Conservation (phyloP, 2,329 filamentous ascomycete species). For the Setomelanomma holmii region DNA sequence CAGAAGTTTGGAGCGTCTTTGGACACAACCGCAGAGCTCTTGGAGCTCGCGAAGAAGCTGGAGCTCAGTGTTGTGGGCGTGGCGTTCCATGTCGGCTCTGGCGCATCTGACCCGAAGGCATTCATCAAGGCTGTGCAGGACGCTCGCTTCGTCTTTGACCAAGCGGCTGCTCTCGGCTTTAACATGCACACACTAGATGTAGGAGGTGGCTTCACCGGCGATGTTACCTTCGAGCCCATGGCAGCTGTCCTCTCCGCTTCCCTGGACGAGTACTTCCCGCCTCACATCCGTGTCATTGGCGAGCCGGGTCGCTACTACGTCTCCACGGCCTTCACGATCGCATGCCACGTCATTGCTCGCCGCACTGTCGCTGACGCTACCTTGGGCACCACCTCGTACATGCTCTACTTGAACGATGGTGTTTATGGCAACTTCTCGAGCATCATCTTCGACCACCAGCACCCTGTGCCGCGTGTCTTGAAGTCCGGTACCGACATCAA, state of each 20-base stretch:
- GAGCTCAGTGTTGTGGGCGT: conserved; percentile 92
- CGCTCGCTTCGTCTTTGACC: conserved; percentile 86
- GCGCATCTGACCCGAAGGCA: conserved; percentile 89
- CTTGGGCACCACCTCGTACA: conserved; percentile 76
- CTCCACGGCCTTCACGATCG: conserved; percentile 89
- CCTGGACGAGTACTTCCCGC: conserved; percentile 87
- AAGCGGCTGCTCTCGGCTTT: conserved; percentile 78
- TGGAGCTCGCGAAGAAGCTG: conserved; percentile 80
- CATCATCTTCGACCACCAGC: conserved; percentile 99
- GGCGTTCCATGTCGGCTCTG: conserved; percentile 97
- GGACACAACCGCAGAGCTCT: conserved; percentile 78
- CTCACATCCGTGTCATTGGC: conserved; percentile 84
- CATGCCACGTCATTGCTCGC: conserved; percentile 94
- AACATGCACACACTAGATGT: conserved; percentile 88
- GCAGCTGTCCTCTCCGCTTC: conserved; percentile 79
- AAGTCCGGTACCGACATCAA: conserved; percentile 65
- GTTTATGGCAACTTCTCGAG: conserved; percentile 98
- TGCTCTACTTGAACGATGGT: conserved; percentile 97
- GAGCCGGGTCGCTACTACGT: conserved; percentile 98
- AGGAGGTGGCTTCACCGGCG: conserved; percentile 88
- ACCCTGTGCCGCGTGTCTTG: conserved; percentile 83
- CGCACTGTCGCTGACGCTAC: conserved; percentile 81
- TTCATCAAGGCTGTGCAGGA: conserved; percentile 92
- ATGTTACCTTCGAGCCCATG: conserved; percentile 93
- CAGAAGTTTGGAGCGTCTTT: conserved; percentile 96